Percentiles rank a stretch among this genome's conserved stretches.
Evolutionary conservation across 1,139 yeast genomes (phyloP).

Genomic region (Blastobotrys buckinghamii): DNA sequence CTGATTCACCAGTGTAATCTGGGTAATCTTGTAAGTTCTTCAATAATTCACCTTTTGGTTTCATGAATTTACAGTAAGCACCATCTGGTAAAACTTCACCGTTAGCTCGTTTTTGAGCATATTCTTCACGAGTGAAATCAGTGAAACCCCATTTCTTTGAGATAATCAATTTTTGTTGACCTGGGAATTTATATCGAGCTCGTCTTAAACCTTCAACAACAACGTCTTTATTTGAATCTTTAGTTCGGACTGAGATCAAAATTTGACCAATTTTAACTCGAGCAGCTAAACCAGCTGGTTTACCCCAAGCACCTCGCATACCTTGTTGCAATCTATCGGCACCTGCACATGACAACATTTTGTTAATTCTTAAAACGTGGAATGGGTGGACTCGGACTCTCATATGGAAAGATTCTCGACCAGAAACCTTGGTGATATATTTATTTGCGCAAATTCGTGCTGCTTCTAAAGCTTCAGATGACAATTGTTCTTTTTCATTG

Average conservation of each 20-base stretch:
- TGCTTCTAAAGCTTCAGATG: slow-evolving; percentile 99
- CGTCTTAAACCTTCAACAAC: slow-evolving; percentile 99
- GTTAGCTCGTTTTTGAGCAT: slow-evolving; percentile 86
- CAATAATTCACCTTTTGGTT: slow-evolving; percentile 93
- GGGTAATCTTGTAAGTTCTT: slow-evolving; percentile 94
- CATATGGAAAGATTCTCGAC: slow-evolving; percentile 99
- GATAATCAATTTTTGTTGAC: slow-evolving; percentile 98
- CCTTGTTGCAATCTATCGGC: slow-evolving; percentile 99
- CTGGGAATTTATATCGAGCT: slow-evolving; percentile 99
- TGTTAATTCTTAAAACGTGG: slow-evolving; percentile 99
- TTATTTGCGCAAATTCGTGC: slow-evolving; percentile 99
- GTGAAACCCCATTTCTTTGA: slow-evolving; percentile 99
- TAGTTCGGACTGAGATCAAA: slow-evolving; percentile 97
- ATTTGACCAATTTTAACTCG: slow-evolving; percentile 99
- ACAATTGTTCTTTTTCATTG: slow-evolving; percentile 97
- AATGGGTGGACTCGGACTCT: slow-evolving; percentile 99
- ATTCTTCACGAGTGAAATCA: slow-evolving; percentile 95
- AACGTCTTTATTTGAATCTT: slow-evolving; percentile 94
- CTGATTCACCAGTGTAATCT: slow-evolving; percentile 48
- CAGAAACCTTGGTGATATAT: slow-evolving; percentile 94
- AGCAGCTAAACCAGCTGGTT: slow-evolving; percentile 99
- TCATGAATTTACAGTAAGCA: slow-evolving; percentile 98
- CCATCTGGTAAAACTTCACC: slow-evolving; percentile 99
- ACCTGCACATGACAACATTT: slow-evolving; percentile 99
- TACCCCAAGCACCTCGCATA: slow-evolving; percentile 99